Conservation (phyloP, 257 asterid species). For the Solanum bulbocastanum region DNA sequence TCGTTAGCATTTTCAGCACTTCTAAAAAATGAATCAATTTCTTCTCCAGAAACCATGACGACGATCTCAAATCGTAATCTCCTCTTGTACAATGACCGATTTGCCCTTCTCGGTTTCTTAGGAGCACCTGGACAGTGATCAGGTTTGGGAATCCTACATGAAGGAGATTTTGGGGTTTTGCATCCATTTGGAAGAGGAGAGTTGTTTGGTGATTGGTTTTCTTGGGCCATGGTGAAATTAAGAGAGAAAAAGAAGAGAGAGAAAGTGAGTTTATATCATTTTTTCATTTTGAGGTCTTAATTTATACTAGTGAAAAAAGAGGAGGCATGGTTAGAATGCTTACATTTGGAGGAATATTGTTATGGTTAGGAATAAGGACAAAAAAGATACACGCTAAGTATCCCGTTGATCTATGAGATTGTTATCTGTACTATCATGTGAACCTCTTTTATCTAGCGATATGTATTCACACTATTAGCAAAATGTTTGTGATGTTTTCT, state of each 20-base stretch:
- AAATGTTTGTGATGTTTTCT: not conserved
- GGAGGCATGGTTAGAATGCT: not conserved
- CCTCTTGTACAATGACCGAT: constrained; percentile 32
- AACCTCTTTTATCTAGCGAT: not conserved
- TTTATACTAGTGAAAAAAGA: not conserved
- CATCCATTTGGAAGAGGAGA: constrained; percentile 12
- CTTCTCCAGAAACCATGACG: constrained; percentile 22
- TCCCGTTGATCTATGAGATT: not conserved
- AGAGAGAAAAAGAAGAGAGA: not conserved
- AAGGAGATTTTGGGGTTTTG: constrained; percentile 42
- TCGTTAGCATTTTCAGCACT: not conserved
- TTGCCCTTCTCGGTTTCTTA: constrained; percentile 26
- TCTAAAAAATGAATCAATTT: constrained; percentile 32
- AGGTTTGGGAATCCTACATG: constrained; percentile 28
- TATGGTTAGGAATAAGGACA: not conserved
- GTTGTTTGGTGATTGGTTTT: not conserved
- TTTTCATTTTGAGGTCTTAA: not conserved
- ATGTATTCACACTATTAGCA: not conserved
- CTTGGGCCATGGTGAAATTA: constrained; percentile 21
- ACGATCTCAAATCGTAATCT: constrained; percentile 10
- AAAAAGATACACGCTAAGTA: not conserved
- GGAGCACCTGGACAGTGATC: constrained; percentile 59
- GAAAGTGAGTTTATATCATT: not conserved
- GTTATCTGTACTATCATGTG: not conserved
- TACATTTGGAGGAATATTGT: not conserved